Conservation (phyloP, 345 rosid genomes). For the Laguncularia racemosa region DNA sequence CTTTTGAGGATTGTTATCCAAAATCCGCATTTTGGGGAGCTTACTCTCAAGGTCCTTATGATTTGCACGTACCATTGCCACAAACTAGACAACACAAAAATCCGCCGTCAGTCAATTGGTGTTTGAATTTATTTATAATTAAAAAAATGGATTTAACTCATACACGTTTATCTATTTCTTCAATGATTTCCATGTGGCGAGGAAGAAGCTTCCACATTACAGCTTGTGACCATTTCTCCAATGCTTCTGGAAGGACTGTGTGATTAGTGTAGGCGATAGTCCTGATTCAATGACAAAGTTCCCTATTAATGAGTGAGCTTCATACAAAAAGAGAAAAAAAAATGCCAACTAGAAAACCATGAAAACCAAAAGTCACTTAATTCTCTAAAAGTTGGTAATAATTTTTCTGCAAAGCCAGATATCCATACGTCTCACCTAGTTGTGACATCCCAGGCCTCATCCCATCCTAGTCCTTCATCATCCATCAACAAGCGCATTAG, state of each 20-base stretch:
- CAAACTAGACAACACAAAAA: conserved; percentile 39
- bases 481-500: conserved; percentile 89
- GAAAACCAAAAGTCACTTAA: neutral
- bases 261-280: conserved; percentile 95
- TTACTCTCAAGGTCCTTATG: conserved; percentile 69
- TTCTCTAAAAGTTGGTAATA: neutral
- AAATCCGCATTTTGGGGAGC: conserved; percentile 62
- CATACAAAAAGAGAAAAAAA: neutral
- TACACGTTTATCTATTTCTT: conserved; percentile 91
- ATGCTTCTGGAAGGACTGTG: conserved; percentile 98
- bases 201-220: conserved; percentile 98
- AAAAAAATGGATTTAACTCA: conserved; percentile 2
- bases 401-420: neutral
- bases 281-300: conserved; percentile 36
- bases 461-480: conserved; percentile 93
- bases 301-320: conserved; percentile 9
- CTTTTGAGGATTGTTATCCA: conserved; percentile 81
- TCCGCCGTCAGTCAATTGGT: neutral
- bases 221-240: conserved; percentile 94
- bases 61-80: conserved; percentile 40
- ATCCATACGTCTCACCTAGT: conserved; percentile 34
- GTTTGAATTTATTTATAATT: conserved; percentile 10
- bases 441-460: conserved; percentile 94
- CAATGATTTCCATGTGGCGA: conserved; percentile 98
- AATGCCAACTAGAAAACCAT: conserved; percentile 1